Evolutionary conservation across 2,329 filamentous ascomycete species (phyloP), one percentile per base, ranked within the genome.

Genomic region (Xylariales sp.): DNA sequence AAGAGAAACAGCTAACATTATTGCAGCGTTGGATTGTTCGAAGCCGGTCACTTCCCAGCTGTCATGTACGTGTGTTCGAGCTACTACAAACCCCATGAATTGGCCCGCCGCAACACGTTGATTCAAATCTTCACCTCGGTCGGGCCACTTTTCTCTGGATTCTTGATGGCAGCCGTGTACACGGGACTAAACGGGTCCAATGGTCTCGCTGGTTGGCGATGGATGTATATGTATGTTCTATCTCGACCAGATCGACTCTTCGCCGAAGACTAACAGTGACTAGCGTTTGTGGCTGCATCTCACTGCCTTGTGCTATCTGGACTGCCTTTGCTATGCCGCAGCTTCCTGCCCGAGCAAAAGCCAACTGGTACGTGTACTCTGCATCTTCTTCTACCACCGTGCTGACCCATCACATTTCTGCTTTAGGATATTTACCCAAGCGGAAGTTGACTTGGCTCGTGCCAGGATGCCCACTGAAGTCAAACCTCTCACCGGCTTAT

Each of bases 61-160:
- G 23, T 25, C 23, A 25, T 25, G 23, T 25, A 25, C 23, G 23
- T 25, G 23, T 25, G 23, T n/a, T 25, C 23, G 23, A 25, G 61
- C 41, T 70, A 66, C 65, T 70, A 69, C 40, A 66, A 56, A 0
- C 64, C 62, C 0, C 50, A 50, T 10, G 67, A 70, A 42, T 53
- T 70, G 4, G 63, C 59, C 0, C 69, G 69, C 42, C 51, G 66
- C 5, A 61, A 65, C 0, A 62, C 61, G 4, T 55, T 71, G 2
- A 69, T 67, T 40, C 63, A 67, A 17, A 60, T 59, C 0, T 50
- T 59, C 23, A 49, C 52, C n/a, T 46, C 56, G 13, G 56, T 56
- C 4, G 63, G 61, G 3, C 55, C 58, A 3, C 66, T 68, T 61
- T 65, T 65, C 36, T 60, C 61, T 0, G 65, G 65, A 1, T 68